phyloP scores from a whole-genome alignment of 1,284 basidiomycete species.

The Sanguinoderma infundibulare region DNA sequence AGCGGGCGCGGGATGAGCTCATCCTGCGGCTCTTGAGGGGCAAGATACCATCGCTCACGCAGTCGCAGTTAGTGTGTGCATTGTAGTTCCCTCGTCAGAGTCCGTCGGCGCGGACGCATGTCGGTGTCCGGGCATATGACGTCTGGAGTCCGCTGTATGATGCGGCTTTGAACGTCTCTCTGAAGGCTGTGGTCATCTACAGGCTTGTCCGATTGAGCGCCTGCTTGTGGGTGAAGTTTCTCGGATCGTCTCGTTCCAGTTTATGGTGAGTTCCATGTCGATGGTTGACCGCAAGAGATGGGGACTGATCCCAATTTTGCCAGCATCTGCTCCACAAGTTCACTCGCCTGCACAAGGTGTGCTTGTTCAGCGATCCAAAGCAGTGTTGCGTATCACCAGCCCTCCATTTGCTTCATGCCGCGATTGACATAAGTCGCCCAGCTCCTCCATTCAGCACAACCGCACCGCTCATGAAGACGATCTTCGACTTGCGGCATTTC shows the following conservation, averaged over 20 bases:
- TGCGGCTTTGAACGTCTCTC: no score
- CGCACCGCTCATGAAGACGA: constrained; percentile 41
- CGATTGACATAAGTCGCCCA: no score
- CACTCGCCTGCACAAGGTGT: constrained; percentile 36
- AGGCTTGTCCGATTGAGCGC: constrained; percentile 44
- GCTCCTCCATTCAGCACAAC: constrained; percentile 52
- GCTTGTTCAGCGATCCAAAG: constrained; percentile 52
- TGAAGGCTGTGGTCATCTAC: constrained; percentile 19
- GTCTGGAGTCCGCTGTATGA: no score
- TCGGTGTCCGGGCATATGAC: no score
- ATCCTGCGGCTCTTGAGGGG: constrained; percentile 13
- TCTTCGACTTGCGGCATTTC: constrained; percentile 51
- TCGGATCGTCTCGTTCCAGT: constrained; percentile 43
- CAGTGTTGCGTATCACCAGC: constrained; percentile 50
- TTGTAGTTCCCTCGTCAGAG: constrained; percentile 7
- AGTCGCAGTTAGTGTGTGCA: not conserved
- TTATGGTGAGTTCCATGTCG: constrained; percentile 22
- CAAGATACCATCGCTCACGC: not conserved
- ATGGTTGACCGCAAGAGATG: no score
- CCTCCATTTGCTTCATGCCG: no score
- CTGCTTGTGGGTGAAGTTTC: constrained; percentile 53
- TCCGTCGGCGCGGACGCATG: not conserved
- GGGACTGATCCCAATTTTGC: no score
- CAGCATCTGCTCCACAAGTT: constrained; percentile 44
- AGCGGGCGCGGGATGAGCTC: constrained; percentile 20